These are phyloP conservation scores for Purpureocillium lavendulum DNA, from an alignment of 2,329 filamentous ascomycete genomes.

Conservation along the genomic window DNA sequence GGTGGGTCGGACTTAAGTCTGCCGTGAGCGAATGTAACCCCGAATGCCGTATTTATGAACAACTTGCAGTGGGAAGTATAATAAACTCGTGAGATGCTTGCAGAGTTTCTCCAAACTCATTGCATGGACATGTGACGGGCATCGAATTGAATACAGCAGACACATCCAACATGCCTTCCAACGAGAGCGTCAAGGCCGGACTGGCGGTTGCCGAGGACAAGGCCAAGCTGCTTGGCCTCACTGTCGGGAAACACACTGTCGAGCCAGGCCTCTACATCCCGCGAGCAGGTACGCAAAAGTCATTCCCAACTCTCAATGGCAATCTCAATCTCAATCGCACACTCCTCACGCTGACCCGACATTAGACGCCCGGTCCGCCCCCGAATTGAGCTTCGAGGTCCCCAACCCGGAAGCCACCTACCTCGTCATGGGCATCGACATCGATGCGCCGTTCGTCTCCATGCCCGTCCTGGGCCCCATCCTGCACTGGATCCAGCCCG, in stretches of 20 bases:
- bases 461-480: constrained; percentile 32
- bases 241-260: constrained; percentile 5
- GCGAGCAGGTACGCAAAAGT: constrained; percentile 8
- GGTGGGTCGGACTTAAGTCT: too few species aligned
- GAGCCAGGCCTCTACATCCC: constrained; percentile 10
- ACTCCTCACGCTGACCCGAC: too few species aligned
- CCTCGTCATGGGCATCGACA: constrained; percentile 32
- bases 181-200: constrained; percentile 1
- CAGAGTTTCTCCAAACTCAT: too few species aligned
- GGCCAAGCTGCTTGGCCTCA: constrained; percentile 9
- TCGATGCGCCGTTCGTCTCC: constrained; percentile 37
- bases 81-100: too few species aligned
- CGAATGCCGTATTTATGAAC: too few species aligned
- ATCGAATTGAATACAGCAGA: too few species aligned
- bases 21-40: too few species aligned
- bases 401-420: constrained; percentile 18
- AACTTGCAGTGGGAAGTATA: too few species aligned
- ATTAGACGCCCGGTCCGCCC: constrained; percentile 3
- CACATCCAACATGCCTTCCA: constrained; percentile 3
- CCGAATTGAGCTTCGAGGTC: constrained; percentile 5
- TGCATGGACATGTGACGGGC: too few species aligned
- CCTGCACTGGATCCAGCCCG: constrained; percentile 38
- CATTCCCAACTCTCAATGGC: too few species aligned
- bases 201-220: constrained; percentile 7
- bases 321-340: too few species aligned